Evolutionary conservation across 208 protist species (phyloP).

Genomic region (Spironucleus salmonicida): DNA sequence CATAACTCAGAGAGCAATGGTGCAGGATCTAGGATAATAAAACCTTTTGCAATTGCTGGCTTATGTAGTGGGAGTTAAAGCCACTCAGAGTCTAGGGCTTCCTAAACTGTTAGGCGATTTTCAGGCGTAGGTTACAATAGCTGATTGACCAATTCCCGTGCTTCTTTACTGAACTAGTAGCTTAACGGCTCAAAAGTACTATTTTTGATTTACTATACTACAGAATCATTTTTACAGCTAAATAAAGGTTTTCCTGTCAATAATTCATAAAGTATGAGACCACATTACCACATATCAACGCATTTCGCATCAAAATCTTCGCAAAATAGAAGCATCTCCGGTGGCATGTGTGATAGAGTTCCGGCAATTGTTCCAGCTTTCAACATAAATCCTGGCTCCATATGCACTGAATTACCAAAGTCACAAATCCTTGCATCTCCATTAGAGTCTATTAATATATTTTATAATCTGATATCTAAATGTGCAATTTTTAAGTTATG

Average conservation of each 20-base stretch:
- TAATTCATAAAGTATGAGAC: conserved; percentile 24
- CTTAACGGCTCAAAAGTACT: conserved; percentile 1
- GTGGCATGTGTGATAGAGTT: conserved; percentile 5
- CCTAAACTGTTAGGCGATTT: not conserved
- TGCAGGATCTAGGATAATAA: conserved; percentile 18
- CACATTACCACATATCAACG: conserved; percentile 25
- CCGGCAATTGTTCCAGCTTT: not conserved
- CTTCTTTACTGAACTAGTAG: not conserved
- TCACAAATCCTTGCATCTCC: conserved; percentile 15
- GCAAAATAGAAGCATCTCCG: not conserved
- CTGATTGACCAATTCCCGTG: not conserved
- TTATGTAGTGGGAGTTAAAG: not conserved
- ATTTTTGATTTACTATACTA: not conserved
- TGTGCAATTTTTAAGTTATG: conserved; percentile 1
- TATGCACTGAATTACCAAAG: conserved; percentile 14
- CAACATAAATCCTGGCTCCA: not conserved
- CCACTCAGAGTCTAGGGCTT: not conserved
- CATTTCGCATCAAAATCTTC: conserved; percentile 7
- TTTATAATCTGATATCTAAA: conserved; percentile 5
- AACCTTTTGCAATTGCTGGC: conserved; percentile 6
- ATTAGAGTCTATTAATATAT: conserved; percentile 10
- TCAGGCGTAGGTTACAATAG: not conserved
- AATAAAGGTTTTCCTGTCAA: not conserved
- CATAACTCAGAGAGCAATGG: not conserved
- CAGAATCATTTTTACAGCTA: not conserved